Conservation (phyloP, 2,329 filamentous ascomycete genomes). For the Xylariaceae sp. region DNA sequence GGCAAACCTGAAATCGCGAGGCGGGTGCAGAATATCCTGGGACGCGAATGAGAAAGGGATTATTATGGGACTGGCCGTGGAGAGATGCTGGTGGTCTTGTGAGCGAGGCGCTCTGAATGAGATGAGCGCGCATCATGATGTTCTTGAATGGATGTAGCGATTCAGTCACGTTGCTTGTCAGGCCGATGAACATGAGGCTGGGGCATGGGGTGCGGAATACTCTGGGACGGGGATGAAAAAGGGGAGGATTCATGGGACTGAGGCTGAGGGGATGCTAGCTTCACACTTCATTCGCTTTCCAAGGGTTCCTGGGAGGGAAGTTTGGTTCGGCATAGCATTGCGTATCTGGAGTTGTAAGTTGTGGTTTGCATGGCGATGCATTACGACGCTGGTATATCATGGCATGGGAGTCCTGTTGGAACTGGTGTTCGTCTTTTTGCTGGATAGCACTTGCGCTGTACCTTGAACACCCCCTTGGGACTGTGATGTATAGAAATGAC, state of each 20-base stretch:
- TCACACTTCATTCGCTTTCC: not conserved
- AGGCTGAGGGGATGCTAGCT: not conserved
- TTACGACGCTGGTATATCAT: slow-evolving; percentile 7
- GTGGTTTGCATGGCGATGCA: not conserved
- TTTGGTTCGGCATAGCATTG: not conserved
- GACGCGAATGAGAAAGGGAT: slow-evolving; percentile 9
- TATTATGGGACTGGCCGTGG: too few relatives aligned
- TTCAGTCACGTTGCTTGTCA: not conserved
- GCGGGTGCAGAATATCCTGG: slow-evolving; percentile 26
- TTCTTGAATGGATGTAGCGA: not conserved
- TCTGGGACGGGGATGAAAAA: not conserved
- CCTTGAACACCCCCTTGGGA: not conserved
- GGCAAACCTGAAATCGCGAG: slow-evolving; percentile 35
- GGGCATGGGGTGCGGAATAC: not conserved
- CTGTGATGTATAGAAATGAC: not conserved
- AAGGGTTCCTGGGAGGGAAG: not conserved
- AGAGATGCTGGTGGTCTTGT: too few relatives aligned
- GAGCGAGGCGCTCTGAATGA: too few relatives aligned
- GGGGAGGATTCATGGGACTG: not conserved
- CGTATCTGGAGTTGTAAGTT: not conserved
- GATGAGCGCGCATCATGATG: too few relatives aligned
- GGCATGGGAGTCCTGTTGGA: not conserved
- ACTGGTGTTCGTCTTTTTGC: not conserved
- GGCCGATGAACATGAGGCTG: not conserved
- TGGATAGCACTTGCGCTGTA: slow-evolving; percentile 13